phyloP scores from a whole-genome alignment of 345 rosid species.

The Rhodamnia argentea region DNA sequence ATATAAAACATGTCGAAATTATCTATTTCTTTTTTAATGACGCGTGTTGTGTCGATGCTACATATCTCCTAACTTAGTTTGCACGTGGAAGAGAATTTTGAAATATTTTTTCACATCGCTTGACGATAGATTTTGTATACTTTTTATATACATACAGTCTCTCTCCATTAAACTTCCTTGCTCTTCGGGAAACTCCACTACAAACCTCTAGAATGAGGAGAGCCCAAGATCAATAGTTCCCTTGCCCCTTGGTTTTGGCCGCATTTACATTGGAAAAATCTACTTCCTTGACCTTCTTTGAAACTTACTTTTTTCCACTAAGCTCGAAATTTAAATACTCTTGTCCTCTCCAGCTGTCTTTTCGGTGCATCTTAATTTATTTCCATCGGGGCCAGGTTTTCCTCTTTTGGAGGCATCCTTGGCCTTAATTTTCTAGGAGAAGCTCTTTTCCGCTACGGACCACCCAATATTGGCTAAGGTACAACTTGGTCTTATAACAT shows the following conservation, averaged over 20 bases:
- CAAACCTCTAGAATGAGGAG: neutral
- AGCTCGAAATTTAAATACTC: neutral
- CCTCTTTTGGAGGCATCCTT: neutral
- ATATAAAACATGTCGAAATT: no score
- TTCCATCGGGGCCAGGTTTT: neutral
- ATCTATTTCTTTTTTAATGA: no score
- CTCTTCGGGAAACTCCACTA: no score
- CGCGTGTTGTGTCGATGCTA: no score
- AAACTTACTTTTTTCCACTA: neutral
- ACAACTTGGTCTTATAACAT: neutral
- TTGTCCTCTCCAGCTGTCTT: neutral
- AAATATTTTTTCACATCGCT: neutral
- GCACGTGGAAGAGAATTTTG: neutral
- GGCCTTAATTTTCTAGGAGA: no score
- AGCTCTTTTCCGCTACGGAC: no score
- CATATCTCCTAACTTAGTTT: neutral
- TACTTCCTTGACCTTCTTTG: neutral
- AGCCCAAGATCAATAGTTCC: neutral
- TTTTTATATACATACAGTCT: neutral
- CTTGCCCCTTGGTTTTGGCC: neutral
- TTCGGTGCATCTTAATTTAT: neutral
- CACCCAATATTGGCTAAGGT: no score
- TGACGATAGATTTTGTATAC: fast-evolving
- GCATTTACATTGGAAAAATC: neutral
- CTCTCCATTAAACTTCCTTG: neutral